Evolutionary conservation across 495 filamentous ascomycete species (phyloP).

Genomic region (Talaromyces nanjingensis): DNA sequence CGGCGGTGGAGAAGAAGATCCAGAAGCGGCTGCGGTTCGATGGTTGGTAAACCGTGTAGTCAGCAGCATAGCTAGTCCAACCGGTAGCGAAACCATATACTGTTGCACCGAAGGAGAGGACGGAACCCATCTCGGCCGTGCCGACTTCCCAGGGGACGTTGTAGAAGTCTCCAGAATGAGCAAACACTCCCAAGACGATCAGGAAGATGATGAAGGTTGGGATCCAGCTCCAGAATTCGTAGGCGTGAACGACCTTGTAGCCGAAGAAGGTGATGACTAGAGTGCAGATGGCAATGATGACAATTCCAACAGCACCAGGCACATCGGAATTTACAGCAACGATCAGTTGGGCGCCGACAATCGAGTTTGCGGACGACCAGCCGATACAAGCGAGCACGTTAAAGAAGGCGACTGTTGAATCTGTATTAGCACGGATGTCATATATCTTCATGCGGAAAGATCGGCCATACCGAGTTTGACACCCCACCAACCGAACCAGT

Average conservation of each 20-base stretch:
- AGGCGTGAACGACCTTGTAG: slow-evolving; percentile 73
- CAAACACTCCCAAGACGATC: slow-evolving; percentile 66
- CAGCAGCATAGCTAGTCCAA: slow-evolving; percentile 73
- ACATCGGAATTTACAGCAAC: slow-evolving; percentile 65
- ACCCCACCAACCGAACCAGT: slow-evolving; percentile 70
- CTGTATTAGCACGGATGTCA: neutral
- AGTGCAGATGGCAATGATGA: slow-evolving; percentile 67
- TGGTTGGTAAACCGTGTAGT: slow-evolving; percentile 82
- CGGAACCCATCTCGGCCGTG: slow-evolving; percentile 51
- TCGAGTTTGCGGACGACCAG: slow-evolving; percentile 69
- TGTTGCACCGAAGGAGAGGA: slow-evolving; percentile 67
- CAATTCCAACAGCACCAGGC: slow-evolving; percentile 68
- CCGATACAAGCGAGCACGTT: slow-evolving; percentile 73
- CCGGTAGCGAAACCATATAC: slow-evolving; percentile 75
- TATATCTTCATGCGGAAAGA: neutral
- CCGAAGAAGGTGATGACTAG: slow-evolving; percentile 67
- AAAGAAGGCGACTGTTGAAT: slow-evolving; percentile 55
- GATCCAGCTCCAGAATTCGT: slow-evolving; percentile 76
- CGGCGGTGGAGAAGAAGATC: slow-evolving; percentile 64
- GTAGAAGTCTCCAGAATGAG: slow-evolving; percentile 64
- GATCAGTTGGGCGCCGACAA: slow-evolving; percentile 78
- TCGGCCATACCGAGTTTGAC: slow-evolving; percentile 56
- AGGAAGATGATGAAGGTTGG: slow-evolving; percentile 73
- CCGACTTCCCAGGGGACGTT: slow-evolving; percentile 61
- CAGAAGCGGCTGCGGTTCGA: slow-evolving; percentile 45